phyloP scores from a whole-genome alignment of 805 yeast genomes.

The Maudiozyma bulderi region DNA sequence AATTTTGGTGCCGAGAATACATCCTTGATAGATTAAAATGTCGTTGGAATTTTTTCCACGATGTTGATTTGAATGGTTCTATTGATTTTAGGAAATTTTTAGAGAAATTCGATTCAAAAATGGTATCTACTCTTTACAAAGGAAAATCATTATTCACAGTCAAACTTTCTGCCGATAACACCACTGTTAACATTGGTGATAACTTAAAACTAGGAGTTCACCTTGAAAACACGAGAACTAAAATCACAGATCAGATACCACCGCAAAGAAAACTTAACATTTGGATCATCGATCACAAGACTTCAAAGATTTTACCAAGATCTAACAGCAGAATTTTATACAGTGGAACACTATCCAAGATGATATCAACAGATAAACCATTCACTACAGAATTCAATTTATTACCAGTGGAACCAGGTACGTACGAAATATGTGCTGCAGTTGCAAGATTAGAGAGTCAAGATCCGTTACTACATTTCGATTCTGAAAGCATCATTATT shows the following conservation, averaged over 20 bases:
- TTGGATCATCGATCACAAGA: constrained; percentile 17
- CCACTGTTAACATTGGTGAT: constrained; percentile 10
- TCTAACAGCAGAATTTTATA: constrained; percentile 50
- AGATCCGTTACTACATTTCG: constrained; percentile 9
- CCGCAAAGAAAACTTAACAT: constrained; percentile 6
- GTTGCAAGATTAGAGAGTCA: constrained; percentile 5
- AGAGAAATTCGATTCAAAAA: constrained; percentile 18
- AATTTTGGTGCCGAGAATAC: constrained; percentile 75
- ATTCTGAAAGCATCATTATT: constrained; percentile 1
- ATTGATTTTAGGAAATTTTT: constrained; percentile 22
- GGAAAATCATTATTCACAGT: constrained; percentile 14
- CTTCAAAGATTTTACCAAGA: constrained; percentile 16
- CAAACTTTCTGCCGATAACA: constrained; percentile 6
- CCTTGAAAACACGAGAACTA: constrained; percentile 6
- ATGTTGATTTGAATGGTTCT: constrained; percentile 10
- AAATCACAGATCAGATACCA: neutral
- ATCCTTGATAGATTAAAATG: constrained; percentile 54
- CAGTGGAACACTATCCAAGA: constrained; percentile 56
- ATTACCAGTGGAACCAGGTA: constrained; percentile 66
- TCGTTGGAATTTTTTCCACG: constrained; percentile 40
- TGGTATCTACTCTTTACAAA: constrained; percentile 17
- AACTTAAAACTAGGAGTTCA: constrained; percentile 6
- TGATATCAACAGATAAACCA: constrained; percentile 35
- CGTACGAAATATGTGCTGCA: constrained; percentile 62
- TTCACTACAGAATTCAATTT: constrained; percentile 38